Conservation (phyloP, 768 basidiomycete genomes). For the Aureoboletus auriporus region DNA sequence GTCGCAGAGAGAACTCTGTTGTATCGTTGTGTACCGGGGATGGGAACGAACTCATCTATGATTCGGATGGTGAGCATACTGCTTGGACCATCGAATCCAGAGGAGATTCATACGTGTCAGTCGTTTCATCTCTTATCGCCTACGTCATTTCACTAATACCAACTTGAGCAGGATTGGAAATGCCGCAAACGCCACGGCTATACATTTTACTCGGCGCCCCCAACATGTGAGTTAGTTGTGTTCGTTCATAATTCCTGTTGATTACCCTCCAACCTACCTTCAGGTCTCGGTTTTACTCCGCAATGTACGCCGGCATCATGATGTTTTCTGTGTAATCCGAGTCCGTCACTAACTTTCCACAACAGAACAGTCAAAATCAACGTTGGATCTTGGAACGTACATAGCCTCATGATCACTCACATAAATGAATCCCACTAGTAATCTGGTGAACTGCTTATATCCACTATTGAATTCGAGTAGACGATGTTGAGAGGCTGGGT, state of each 20-base stretch:
- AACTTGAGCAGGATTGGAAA: constrained; percentile 2
- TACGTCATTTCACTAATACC: not conserved
- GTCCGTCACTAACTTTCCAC: not conserved
- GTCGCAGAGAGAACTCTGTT: not conserved
- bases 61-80: constrained; percentile 1
- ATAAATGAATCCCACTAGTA: too few relatives aligned
- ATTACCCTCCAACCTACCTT: not conserved
- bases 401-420: not conserved
- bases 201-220: constrained; percentile 2
- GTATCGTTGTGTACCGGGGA: constrained; percentile 1
- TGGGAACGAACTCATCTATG: constrained; percentile 2
- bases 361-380: constrained; percentile 6
- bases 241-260: not conserved
- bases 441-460: too few relatives aligned
- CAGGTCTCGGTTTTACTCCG: constrained; percentile 3
- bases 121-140: not conserved
- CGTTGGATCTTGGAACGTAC: constrained; percentile 9
- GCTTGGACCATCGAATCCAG: constrained; percentile 2
- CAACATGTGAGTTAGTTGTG: not conserved
- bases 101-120: constrained; percentile 2
- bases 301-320: not conserved
- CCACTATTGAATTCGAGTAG: too few relatives aligned
- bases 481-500: too few relatives aligned
- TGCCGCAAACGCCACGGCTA: constrained; percentile 4
- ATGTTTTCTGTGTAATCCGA: not conserved